Evolutionary conservation across 371 early-diverging fungal genomes (phyloP), one percentile per base, ranked within the genome.

Genomic region (Gilbertella persicaria): DNA sequence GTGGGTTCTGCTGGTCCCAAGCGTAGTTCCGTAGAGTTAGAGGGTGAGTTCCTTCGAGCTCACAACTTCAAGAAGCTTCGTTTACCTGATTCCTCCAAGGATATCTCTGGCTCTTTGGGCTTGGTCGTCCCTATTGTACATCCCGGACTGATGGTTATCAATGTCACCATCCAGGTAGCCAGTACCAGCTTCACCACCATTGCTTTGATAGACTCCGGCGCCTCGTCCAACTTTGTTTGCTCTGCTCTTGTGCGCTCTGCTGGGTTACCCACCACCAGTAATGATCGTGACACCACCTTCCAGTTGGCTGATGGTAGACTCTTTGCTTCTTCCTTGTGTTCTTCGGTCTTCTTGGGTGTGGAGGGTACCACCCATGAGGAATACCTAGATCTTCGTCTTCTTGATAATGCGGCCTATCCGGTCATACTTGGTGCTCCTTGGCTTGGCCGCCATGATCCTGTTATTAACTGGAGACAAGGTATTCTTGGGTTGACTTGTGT

Each of bases 181-280:
- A 16, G 5, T 0, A 21, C 5, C 14, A 16, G 12, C 8, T n/a
- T 47, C 4, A 5, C 21, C 20, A 35, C 37, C 1, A 0, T 37
- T 2, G 48, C 48, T 5, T 20, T 47, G 2, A n/a, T 47, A 1
- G 48, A 47, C 16, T 37, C 37, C 23, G 48, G 48, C n/a, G 29
- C 33, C n/a, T 14, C 37, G 6, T 14, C 24, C 5, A 36, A 12
- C 0, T 47, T 36, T 24, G 37, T 47, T 9, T 46, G 33, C 6
- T 33, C 33, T 33, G 8, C 21, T 46, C 19, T 46, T 1, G 46
- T 46, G n/a, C n/a, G n/a, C n/a, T n/a, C n/a, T n/a, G n/a, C n/a
- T n/a, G n/a, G n/a, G n/a, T n/a, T n/a, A n/a, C n/a, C n/a, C n/a
- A n/a, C n/a, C n/a, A n/a, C n/a, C n/a, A n/a, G n/a, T n/a, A n/a